phyloP scores from a whole-genome alignment of 179 eudicot genomes.

The Nepenthes alata region DNA sequence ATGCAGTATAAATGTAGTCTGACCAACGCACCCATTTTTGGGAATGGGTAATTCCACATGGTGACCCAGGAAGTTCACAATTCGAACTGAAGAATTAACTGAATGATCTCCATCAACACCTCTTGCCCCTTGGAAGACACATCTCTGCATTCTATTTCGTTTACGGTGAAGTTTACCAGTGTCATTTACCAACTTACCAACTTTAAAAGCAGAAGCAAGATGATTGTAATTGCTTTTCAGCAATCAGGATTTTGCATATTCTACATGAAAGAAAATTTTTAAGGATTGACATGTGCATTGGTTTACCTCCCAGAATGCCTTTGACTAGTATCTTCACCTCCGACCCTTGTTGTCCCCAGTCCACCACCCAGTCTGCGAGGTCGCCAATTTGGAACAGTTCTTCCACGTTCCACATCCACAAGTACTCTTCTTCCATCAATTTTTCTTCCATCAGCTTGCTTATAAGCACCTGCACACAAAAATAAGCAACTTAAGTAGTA shows the following conservation, averaged over 20 bases:
- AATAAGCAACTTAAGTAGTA: slow-evolving; percentile 1
- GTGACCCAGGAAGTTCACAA: no score
- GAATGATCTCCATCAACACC: no score
- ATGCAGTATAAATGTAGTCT: no score
- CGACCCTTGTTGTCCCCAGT: slow-evolving; percentile 85
- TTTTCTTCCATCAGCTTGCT: slow-evolving; percentile 93
- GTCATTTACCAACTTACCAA: no score
- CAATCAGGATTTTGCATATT: background rate
- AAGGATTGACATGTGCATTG: background rate
- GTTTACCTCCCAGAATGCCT: slow-evolving; percentile 51
- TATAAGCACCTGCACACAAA: slow-evolving; percentile 67
- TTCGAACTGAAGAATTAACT: no score
- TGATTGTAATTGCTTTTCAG: background rate
- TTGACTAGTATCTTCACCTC: slow-evolving; percentile 62
- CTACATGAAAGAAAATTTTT: background rate
- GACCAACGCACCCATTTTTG: no score
- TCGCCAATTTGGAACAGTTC: slow-evolving; percentile 98
- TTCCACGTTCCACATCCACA: slow-evolving; percentile 98
- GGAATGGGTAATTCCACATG: no score
- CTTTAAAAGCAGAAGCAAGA: background rate
- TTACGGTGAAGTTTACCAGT: no score
- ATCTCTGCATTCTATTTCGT: no score
- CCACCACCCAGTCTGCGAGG: slow-evolving; percentile 99
- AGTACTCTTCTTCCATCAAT: slow-evolving; percentile 92
- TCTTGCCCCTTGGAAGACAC: no score